Conservation (phyloP, 345 rosid species). For the Gossypium australe region DNA sequence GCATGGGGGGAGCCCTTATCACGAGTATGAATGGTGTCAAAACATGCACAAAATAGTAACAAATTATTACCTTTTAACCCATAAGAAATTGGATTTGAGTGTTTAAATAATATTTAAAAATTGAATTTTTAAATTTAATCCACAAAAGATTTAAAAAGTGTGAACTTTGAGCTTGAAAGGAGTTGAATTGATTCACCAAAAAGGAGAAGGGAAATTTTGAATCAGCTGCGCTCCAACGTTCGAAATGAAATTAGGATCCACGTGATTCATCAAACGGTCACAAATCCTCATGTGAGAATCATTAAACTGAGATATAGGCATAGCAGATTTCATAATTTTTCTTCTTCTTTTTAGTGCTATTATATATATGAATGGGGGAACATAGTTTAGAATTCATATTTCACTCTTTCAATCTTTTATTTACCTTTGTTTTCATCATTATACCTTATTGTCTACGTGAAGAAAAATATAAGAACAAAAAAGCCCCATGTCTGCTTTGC, state of each 20-base stretch:
- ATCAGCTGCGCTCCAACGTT: conserved; percentile 22
- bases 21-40: not conserved
- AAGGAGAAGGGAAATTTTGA: conserved; percentile 5
- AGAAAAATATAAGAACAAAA: conserved; percentile 23
- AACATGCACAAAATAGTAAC: conserved; percentile 2
- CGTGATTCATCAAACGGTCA: conserved; percentile 37
- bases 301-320: conserved; percentile 25
- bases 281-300: conserved; percentile 56
- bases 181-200: not conserved
- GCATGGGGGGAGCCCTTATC: not conserved
- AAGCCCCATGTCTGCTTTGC: conserved; percentile 26
- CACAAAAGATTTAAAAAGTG: no score
- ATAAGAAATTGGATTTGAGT: no score
- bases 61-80: not conserved
- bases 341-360: not conserved
- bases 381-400: conserved; percentile 7
- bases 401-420: conserved; percentile 13
- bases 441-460: conserved; percentile 70
- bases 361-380: conserved; percentile 12
- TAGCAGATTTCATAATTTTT: not conserved
- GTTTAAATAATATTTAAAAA: no score
- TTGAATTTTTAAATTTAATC: no score
- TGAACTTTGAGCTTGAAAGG: not conserved
- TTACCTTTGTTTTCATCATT: conserved; percentile 39
- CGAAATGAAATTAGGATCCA: conserved; percentile 21